Base-by-base conservation (phyloP, 345 rosid genomes). In the Dovyalis caffra region DNA sequence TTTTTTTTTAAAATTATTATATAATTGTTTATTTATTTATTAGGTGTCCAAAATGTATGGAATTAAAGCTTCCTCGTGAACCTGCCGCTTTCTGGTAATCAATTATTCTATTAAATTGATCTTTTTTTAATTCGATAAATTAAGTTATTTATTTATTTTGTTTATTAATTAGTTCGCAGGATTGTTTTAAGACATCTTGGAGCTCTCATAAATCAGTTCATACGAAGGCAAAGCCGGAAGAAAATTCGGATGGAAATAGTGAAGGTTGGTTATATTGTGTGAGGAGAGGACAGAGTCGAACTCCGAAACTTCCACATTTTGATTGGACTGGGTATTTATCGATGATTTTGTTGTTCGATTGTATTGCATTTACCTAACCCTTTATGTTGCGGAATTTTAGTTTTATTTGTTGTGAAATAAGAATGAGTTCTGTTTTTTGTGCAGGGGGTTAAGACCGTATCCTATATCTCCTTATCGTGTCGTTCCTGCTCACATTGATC, bases 121-220 rank as follows among this genome's bases (percentile, higher is more conserved):
- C n/a, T 10, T 31, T 8, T 8, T 64, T 28, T 28, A 1, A 14
- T 28, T 38, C 25, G 69, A 65, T 25, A 60, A 32, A 69, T 23
- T 25, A 51, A 51, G 5, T 45, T 8, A n/a, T 45, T 68, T 15
- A 2, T 14, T 11, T 11, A 1, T 21, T n/a, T 76, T 10, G 66
- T 33, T 61, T 4, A 60, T 47, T 72, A 70, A 28, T 64, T 73
- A 95, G 97, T 80, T 78, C 99, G 72, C 98, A 95, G 85, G 99
- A 95, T 28, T 95, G 99, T 81, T 95, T 95, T 79, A 95, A 91
- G 83, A 89, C 86, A 72, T 89, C 97, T 49, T 95, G 98, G 99
- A 90, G 91, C 84, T 82, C 93, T 49, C 99, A 95, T 75, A 95
- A 90, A 79, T 86, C 91, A 77, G 92, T 87, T 69, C 98, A 95